phyloP scores from a whole-genome alignment of 2,329 filamentous ascomycete genomes.

The Talaromyces sp. region DNA sequence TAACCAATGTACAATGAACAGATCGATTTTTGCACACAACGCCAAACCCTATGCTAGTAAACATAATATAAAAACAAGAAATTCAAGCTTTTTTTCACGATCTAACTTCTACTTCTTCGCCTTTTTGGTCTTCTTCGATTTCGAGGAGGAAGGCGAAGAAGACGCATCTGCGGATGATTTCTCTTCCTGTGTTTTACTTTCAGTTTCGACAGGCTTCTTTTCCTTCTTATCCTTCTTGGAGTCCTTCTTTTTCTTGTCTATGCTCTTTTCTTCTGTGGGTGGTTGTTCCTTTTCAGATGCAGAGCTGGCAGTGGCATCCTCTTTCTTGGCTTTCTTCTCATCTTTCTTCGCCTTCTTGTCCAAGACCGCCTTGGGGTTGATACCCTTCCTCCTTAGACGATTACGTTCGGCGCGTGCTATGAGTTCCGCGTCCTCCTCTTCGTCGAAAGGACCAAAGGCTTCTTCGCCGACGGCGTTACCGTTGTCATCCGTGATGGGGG shows the following conservation, averaged over 20 bases:
- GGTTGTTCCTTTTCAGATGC: constrained; percentile 14
- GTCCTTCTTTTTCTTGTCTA: constrained; percentile 14
- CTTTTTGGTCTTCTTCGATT: constrained; percentile 22
- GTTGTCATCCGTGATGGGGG: constrained; percentile 58
- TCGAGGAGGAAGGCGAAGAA: constrained; percentile 1
- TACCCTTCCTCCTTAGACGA: constrained; percentile 69
- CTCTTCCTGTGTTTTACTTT: constrained; percentile 9
- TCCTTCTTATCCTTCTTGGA: constrained; percentile 20
- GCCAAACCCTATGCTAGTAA: constrained; percentile 18
- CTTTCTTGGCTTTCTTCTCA: constrained; percentile 22
- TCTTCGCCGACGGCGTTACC: constrained; percentile 43
- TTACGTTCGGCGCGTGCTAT: constrained; percentile 73
- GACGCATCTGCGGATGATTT: constrained; percentile 3
- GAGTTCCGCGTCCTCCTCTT: constrained; percentile 68
- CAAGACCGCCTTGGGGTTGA: constrained; percentile 65
- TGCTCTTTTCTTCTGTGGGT: not conserved
- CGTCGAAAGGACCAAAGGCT: constrained; percentile 71
- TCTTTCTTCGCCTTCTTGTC: constrained; percentile 31
- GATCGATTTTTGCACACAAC: constrained; percentile 4
- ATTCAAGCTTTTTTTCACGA: not conserved
- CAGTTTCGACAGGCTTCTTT: constrained; percentile 18
- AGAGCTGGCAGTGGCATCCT: constrained; percentile 17
- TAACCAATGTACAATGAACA: not conserved
- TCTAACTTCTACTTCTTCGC: constrained; percentile 17
- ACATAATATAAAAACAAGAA: constrained; percentile 8